Evolutionary conservation across 129 eudicot species (phyloP), one percentile per base, ranked within the genome.

Genomic region (Chrysanthemum makinoi): DNA sequence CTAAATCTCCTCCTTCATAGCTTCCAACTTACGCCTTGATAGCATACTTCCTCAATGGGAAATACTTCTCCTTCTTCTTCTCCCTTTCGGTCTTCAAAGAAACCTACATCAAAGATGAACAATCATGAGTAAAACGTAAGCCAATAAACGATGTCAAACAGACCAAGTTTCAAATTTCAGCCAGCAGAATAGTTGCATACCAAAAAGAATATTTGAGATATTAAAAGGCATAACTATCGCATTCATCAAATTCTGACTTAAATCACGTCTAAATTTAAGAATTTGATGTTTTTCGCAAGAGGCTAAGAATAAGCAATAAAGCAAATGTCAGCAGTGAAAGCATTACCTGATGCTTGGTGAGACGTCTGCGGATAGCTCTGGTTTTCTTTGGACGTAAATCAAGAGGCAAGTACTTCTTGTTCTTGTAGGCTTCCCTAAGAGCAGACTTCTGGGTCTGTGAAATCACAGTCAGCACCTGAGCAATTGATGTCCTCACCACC

Each of bases 21-120:
- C 16, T 56, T 35, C 48, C 24, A 78, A 60, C 66, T 79, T 81
- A 87, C 17, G 83, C 93, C 77, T 84, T 84, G 66, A 87, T 84
- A 48, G 93, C 89, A 76, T 84, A 87, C 79, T 87, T 87, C 66
- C 93, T 84, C 78, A 77, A 20, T 4, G 89, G 93, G 75, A 84
- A 87, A 78, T 87, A 87, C 79, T 81, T 87, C 72, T 87, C 93
- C 65, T 84, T 87, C 85, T 84, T 84, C 83, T 87, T 84, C 81
- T 87, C 79, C 60, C 80, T 79, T 68, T 81, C 85, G 0, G 93
- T 87, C 93, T 87, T 87, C 89, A 87, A 68, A 5, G 89, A 87
- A 33, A 75, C 83, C 92, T 86, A 44, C 30, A 81, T 30, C 20
- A 69, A 22, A 15, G 49, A 0, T n/a, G 24, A 50, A 17, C 55